Evolutionary conservation across 768 basidiomycete genomes (phyloP), one percentile per base, ranked within the genome.

Genomic region (Clitopilus hobsonii): DNA sequence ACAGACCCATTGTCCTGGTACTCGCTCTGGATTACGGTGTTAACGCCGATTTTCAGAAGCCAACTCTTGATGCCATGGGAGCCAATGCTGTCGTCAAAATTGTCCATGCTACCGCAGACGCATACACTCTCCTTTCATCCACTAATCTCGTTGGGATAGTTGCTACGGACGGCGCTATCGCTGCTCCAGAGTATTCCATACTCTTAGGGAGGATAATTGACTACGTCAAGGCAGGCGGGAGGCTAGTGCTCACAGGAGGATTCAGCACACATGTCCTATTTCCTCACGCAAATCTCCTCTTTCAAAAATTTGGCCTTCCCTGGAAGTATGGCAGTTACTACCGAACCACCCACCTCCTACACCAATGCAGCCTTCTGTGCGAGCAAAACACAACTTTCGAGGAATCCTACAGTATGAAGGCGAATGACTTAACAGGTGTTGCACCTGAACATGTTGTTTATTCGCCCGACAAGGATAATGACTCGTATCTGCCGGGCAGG

Each of bases 191-290:
- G 27, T 61, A 71, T 32, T 60, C 62, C 2, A 60, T 63, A 16
- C 58, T 75, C 0, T 60, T 70, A 26, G 54, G 64, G 8, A 61
- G 61, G 29, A 56, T 76, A 32, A 68, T 71, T 22, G 62, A 63
- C 41, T 76, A 71, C 53, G 68, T 65, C 1, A 63, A 69, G 28
- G 56, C 56, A 3, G 74, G 77, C 5, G 77, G 77, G 0, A 69
- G 63, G 5, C 64, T 74, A 32, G 65, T 77, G 32, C 63, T 74
- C 30, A 66, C 63, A 5, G 61, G 64, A n/a, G 54, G 60, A 7
- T 67, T 70, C 58, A 61, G 65, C 55, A 54, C 49, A 1, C 63
- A 62, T 48, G 54, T 66, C 28, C 22, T 22, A 3, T 48, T 32
- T 1, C 18, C 29, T 2, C 58, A 60, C 10, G 49, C 66, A 41